Percentiles rank a stretch among this genome's conserved stretches.
Evolutionary conservation across 208 protist genomes (phyloP).

Genomic region (Angomonas ambiguus): DNA sequence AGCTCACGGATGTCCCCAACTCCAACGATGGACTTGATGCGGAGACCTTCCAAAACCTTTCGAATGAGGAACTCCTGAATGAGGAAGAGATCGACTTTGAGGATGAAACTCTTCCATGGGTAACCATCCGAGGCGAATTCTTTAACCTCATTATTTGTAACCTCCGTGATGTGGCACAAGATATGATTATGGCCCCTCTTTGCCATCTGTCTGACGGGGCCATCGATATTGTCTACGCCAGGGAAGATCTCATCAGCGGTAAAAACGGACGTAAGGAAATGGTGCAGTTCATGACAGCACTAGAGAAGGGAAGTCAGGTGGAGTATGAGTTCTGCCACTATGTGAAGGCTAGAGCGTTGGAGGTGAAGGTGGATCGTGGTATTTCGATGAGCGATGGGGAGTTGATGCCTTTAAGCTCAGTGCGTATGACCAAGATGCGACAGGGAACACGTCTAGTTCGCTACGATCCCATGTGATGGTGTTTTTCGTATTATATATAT

Average conservation of each 20-base stretch:
- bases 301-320: conserved; percentile 67
- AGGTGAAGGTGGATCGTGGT: conserved; percentile 67
- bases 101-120: conserved; percentile 59
- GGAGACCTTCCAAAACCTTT: conserved; percentile 17
- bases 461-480: conserved; percentile 9
- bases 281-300: conserved; percentile 52
- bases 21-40: background rate
- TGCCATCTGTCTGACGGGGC: conserved; percentile 72
- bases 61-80: conserved; percentile 34
- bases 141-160: conserved; percentile 65
- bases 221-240: conserved; percentile 73
- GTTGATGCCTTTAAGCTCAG: conserved; percentile 66
- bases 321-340: conserved; percentile 63
- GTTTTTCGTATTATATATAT: conserved; percentile 4
- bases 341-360: conserved; percentile 70
- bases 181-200: conserved; percentile 74
- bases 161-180: conserved; percentile 58
- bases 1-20: background rate
- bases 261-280: conserved; percentile 50
- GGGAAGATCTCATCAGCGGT: conserved; percentile 24
- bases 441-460: conserved; percentile 51
- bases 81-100: conserved; percentile 62
- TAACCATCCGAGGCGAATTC: conserved; percentile 68
- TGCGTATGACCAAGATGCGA: conserved; percentile 60
- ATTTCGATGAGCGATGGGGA: conserved; percentile 83